Percentiles rank a stretch among this genome's conserved stretches.
phyloP scores from a whole-genome alignment of 768 basidiomycete species.

The Mycena rosella region DNA sequence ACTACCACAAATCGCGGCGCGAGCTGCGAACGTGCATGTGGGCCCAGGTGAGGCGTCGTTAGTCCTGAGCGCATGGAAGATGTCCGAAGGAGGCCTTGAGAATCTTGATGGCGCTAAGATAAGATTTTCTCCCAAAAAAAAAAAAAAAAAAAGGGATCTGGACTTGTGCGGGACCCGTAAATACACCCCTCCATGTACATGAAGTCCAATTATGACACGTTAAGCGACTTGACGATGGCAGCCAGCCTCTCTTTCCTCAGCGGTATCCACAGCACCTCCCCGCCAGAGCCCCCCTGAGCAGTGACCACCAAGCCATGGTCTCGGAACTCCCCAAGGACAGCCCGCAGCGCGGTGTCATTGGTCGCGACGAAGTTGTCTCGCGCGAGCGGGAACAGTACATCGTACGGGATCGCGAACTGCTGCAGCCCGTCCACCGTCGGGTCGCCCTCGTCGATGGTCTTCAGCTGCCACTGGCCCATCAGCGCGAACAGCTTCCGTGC shows the following conservation, averaged over 20 bases:
- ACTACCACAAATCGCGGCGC: too few species aligned
- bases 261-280: constrained; percentile 59
- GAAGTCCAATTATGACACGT: constrained; percentile 9
- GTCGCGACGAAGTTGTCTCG: constrained; percentile 90
- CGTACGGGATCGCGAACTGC: constrained; percentile 71
- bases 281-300: constrained; percentile 56
- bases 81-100: too few species aligned
- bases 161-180: neutral
- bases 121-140: neutral
- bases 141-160: too few species aligned
- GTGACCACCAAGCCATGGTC: constrained; percentile 77
- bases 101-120: neutral
- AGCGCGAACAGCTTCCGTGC: constrained; percentile 82
- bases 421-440: constrained; percentile 55
- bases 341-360: constrained; percentile 71
- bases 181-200: neutral
- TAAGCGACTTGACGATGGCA: constrained; percentile 52
- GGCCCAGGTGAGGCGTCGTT: neutral
- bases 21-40: too few species aligned
- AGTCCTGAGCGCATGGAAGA: neutral
- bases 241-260: constrained; percentile 80
- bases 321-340: constrained; percentile 81
- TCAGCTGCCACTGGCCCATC: constrained; percentile 78
- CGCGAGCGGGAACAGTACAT: constrained; percentile 79
- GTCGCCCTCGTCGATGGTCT: constrained; percentile 59